Percentiles rank a stretch among this genome's conserved stretches.
Evolutionary conservation across 2,329 filamentous ascomycete species (phyloP).

Genomic region (Aspergillus calidoustus): DNA sequence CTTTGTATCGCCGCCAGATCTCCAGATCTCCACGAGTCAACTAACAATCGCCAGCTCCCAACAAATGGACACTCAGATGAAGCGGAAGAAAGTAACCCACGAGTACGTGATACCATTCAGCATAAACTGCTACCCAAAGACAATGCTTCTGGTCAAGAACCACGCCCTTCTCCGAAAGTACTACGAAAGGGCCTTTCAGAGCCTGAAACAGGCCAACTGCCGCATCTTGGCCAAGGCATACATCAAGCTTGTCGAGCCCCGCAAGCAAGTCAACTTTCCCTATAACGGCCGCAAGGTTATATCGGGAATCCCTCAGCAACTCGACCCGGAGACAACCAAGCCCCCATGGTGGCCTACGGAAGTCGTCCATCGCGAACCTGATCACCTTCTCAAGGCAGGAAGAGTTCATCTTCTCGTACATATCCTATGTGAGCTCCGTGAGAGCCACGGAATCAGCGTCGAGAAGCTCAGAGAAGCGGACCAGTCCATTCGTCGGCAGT

Average conservation of each 20-base stretch:
- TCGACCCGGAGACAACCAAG: constrained; percentile 40
- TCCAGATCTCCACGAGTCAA: background rate
- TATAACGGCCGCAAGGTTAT: constrained; percentile 41
- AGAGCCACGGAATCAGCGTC: constrained; percentile 39
- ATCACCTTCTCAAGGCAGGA: constrained; percentile 39
- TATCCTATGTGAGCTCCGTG: constrained; percentile 40
- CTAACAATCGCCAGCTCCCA: constrained; percentile 16
- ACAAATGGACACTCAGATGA: constrained; percentile 16
- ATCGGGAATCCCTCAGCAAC: constrained; percentile 34
- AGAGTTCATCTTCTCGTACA: constrained; percentile 38
- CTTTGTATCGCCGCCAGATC: too few relatives aligned
- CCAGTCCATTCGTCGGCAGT: constrained; percentile 40
- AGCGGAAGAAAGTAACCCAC: constrained; percentile 25
- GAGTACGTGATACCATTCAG: constrained; percentile 29
- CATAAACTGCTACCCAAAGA: constrained; percentile 31
- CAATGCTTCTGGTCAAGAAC: constrained; percentile 32
- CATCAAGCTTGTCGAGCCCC: constrained; percentile 42
- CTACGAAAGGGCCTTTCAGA: constrained; percentile 40
- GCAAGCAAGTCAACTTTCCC: constrained; percentile 43
- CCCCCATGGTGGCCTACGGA: constrained; percentile 41
- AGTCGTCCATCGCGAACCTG: constrained; percentile 39
- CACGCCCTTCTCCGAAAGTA: constrained; percentile 32
- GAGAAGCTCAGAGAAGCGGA: constrained; percentile 40
- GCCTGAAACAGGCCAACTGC: constrained; percentile 42
- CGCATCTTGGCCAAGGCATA: constrained; percentile 42